Conservation (phyloP, 108 stramenopile species). For the Conticribra weissflogii region DNA sequence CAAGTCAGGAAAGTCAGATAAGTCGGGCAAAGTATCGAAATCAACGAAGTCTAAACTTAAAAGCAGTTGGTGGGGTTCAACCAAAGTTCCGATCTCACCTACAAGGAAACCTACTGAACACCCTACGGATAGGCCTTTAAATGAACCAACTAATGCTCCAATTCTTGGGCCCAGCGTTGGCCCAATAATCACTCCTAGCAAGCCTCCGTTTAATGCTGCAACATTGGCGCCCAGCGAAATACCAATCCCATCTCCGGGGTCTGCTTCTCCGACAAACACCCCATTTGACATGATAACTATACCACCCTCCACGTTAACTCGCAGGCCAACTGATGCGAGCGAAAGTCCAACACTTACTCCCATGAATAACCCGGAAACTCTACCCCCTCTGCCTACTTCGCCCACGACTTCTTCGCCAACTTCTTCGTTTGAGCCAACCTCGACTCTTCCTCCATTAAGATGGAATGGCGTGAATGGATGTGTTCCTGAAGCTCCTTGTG, state of each 20-base stretch:
- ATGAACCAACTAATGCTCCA: no score
- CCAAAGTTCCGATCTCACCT: no score
- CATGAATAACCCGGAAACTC: constrained; percentile 5
- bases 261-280: no score
- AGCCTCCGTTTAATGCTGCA: no score
- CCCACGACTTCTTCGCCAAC: not conserved
- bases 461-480: constrained; percentile 43
- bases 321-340: not conserved
- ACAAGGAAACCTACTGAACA: no score
- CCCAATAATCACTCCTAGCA: no score
- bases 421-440: not conserved
- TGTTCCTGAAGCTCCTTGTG: constrained; percentile 38
- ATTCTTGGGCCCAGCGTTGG: no score
- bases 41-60: not conserved
- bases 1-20: not conserved
- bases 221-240: no score
- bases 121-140: no score
- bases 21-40: not conserved
- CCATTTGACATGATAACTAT: no score
- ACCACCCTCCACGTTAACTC: not conserved
- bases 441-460: constrained; percentile 1
- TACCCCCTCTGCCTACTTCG: not conserved
- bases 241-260: no score
- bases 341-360: constrained; percentile 8
- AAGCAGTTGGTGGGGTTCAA: not conserved